Base-by-base conservation (phyloP, 2,329 filamentous ascomycete species). In the Exophiala xenobiotica region DNA sequence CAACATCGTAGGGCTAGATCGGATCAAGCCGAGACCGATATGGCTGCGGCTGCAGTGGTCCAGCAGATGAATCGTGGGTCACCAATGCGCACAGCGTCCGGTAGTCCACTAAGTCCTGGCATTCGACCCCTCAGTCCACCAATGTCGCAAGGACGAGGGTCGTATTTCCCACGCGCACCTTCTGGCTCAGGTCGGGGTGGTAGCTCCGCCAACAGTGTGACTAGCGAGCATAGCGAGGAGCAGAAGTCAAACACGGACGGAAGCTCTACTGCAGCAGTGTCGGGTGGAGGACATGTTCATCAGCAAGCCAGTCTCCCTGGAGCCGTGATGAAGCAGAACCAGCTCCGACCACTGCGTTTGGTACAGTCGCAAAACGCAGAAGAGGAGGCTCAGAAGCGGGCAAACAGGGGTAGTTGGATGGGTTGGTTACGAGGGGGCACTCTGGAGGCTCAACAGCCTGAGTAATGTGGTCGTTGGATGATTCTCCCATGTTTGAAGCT, bases 11-110 rank as follows among this genome's bases (percentile, higher is more conserved):
- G 75, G 46, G 70, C 74, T n/a, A 70, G 75, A 46, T 78, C 76
- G 20, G 76, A 78, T 46, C 72, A 75, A 56, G 63, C 69, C 8
- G 51, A 61, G 26, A 41, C 42, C 20, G 57, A 61, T 39, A 63
- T 67, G 39, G 65, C 70, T 46, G 84, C 83, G 14, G 87, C 88
- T 6, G 82, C 79, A 53, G 81, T 95, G 23, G 86, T 96, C 42
- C 89, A 88, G 63, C 90, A 91, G 69, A 95, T 96, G 87, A 95
- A 95, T 73, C 86, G 85, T 64, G 86, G 86, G 11, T 80, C 83
- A 7, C 60, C 67, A n/a, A 61, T 63, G 18, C 58, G 65, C 24
- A 64, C 70, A 16, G 68, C 69, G 41, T 72, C 72, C 5, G 68
- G 69, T 11, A 80, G 86, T 18, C 79, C 83, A 6, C 75, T 80